Conservation (phyloP, 2,329 filamentous ascomycete genomes). For the Plenodomus biglobosus region DNA sequence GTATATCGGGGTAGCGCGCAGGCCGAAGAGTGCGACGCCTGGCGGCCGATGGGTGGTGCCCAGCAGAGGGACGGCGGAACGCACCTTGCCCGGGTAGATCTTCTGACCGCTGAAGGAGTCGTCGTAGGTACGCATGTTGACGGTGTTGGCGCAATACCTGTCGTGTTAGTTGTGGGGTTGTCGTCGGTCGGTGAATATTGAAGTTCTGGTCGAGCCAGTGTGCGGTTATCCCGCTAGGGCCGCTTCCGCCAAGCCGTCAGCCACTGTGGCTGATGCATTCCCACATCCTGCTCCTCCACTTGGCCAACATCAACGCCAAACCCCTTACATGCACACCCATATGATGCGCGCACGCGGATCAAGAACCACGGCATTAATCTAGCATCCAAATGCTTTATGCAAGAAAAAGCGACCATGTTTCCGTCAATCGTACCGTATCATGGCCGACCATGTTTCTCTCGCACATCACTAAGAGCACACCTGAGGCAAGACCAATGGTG, state of each 20-base stretch:
- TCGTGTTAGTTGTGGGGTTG: conserved; percentile 41
- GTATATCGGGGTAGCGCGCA: conserved; percentile 16
- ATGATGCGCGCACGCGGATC: too few relatives aligned
- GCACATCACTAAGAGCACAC: too few relatives aligned
- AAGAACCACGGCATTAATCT: too few relatives aligned
- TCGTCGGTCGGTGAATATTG: conserved; percentile 38
- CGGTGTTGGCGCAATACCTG: conserved; percentile 49
- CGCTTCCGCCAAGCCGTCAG: conserved; percentile 5
- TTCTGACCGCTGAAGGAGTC: conserved; percentile 75
- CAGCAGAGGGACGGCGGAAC: conserved; percentile 34
- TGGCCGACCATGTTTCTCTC: too few relatives aligned
- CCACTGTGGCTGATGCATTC: conserved; percentile 8
- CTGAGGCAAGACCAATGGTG: too few relatives aligned
- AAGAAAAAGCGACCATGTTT: too few relatives aligned
- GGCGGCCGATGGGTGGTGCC: conserved; percentile 8
- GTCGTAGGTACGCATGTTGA: conserved; percentile 76
- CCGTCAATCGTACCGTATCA: too few relatives aligned
- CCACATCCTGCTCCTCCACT: too few relatives aligned
- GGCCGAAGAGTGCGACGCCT: conserved; percentile 28
- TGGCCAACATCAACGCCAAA: too few relatives aligned
- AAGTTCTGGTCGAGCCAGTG: conserved; percentile 19
- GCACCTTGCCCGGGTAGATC: conserved; percentile 80
- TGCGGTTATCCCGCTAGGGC: conserved; percentile 18
- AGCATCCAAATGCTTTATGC: too few relatives aligned
- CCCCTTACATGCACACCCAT: too few relatives aligned